phyloP scores from a whole-genome alignment of 192 early-diverging fungal species.

The Dissophora globulifera region DNA sequence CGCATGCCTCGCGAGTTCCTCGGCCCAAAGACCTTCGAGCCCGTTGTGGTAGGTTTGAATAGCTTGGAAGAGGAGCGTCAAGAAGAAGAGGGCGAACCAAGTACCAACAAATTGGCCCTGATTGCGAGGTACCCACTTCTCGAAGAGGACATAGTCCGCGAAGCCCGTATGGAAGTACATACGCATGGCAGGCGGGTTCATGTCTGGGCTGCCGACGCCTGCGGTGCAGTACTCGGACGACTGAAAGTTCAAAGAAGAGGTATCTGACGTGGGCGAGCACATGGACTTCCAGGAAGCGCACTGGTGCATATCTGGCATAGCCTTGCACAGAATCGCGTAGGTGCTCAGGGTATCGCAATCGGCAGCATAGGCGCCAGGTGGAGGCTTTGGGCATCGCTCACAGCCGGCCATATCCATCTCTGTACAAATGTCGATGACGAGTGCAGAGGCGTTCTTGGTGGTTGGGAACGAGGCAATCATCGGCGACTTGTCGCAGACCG shows the following conservation, averaged over 20 bases:
- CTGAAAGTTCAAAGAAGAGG: conserved; percentile 22
- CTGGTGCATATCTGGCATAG: conserved; percentile 73
- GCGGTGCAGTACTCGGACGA: conserved; percentile 45
- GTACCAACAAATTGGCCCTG: conserved; percentile 61
- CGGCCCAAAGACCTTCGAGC: conserved; percentile 51
- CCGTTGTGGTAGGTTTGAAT: conserved; percentile 49
- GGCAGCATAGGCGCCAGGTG: conserved; percentile 56
- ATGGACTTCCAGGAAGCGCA: conserved; percentile 61
- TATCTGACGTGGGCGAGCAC: conserved; percentile 51
- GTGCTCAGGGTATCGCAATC: conserved; percentile 65
- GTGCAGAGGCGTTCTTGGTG: conserved; percentile 53
- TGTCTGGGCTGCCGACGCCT: conserved; percentile 38
- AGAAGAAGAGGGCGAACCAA: conserved; percentile 63
- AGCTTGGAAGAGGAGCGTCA: conserved; percentile 62
- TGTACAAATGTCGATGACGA: conserved; percentile 55
- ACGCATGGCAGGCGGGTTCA: conserved; percentile 63
- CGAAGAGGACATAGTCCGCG: conserved; percentile 70
- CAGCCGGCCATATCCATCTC: conserved; percentile 51
- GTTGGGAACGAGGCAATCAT: conserved; percentile 59
- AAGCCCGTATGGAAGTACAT: conserved; percentile 76
- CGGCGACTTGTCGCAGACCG: conserved; percentile 38
- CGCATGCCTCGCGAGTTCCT: conserved; percentile 1
- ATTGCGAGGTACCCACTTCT: conserved; percentile 67
- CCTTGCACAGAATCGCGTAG: conserved; percentile 67
- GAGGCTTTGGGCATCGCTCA: conserved; percentile 48